Evolutionary conservation across 2,329 filamentous ascomycete species (phyloP).

Genomic region (Paraphaeosphaeria sporulosa): DNA sequence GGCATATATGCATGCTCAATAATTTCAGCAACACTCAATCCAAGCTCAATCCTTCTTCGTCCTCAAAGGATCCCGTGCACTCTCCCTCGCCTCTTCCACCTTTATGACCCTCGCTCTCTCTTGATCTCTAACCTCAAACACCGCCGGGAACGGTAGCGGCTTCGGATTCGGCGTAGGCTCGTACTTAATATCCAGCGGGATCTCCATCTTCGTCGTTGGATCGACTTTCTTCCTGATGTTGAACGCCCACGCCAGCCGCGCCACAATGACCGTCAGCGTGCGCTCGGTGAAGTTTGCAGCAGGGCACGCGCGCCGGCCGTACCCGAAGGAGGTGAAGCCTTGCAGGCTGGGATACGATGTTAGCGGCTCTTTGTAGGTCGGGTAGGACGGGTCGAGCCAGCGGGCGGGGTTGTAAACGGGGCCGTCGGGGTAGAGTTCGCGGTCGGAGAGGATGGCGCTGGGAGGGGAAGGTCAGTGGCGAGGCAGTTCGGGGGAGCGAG

Average conservation of each 20-base stretch:
- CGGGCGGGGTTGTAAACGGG: conserved; percentile 37
- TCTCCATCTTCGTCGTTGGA: too few relatives aligned
- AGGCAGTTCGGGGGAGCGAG: neutral
- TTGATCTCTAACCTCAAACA: too few relatives aligned
- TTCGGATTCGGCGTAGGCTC: too few relatives aligned
- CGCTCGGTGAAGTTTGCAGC: conserved; percentile 25
- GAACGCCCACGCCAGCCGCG: conserved; percentile 25
- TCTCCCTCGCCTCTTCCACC: too few relatives aligned
- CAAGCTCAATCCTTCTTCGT: too few relatives aligned
- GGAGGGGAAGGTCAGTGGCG: neutral
- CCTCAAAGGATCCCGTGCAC: too few relatives aligned
- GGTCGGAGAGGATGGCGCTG: conserved; percentile 3
- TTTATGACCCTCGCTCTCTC: too few relatives aligned
- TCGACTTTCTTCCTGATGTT: conserved; percentile 11
- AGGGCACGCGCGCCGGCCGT: conserved; percentile 22
- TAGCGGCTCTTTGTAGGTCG: conserved; percentile 22
- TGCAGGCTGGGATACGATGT: conserved; percentile 19
- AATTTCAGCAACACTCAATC: too few relatives aligned
- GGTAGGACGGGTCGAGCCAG: conserved; percentile 53
- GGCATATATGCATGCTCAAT: too few relatives aligned
- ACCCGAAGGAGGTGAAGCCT: conserved; percentile 22
- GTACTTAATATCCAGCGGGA: too few relatives aligned
- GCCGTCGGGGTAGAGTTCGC: neutral
- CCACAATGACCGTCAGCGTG: conserved; percentile 18
- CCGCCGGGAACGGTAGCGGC: too few relatives aligned